These are phyloP conservation scores for Claviceps citrina DNA, from an alignment of 2,329 filamentous ascomycete species.

Conservation along the genomic window DNA sequence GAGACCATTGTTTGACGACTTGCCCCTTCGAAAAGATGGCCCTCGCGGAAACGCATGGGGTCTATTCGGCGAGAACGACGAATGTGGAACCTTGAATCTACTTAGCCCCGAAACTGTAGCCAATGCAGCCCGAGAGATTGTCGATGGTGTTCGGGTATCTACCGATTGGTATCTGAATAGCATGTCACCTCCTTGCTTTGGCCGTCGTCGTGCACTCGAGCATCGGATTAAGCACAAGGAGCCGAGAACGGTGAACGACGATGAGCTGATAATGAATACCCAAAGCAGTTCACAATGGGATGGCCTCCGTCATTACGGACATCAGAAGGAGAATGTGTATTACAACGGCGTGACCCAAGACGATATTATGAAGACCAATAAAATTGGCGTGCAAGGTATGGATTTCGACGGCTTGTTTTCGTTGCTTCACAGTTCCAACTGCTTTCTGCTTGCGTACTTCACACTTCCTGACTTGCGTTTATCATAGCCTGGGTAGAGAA, in stretches of 20 bases:
- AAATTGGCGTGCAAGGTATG: slow-evolving; percentile 17
- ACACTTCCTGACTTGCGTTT: too few relatives aligned
- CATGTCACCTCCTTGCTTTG: too few relatives aligned
- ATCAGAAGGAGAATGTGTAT: slow-evolving; percentile 22
- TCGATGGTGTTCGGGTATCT: slow-evolving; percentile 17
- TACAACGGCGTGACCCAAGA: slow-evolving; percentile 20
- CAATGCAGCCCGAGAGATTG: slow-evolving; percentile 16
- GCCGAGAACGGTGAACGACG: slow-evolving; percentile 18
- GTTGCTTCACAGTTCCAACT: too few relatives aligned
- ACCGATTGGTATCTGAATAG: slow-evolving; percentile 20
- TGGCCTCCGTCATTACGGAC: slow-evolving; percentile 23
- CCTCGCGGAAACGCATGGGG: too few relatives aligned
- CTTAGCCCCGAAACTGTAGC: slow-evolving; percentile 6
- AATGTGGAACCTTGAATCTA: not conserved
- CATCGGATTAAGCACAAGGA: slow-evolving; percentile 17
- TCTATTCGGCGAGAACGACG: too few relatives aligned
- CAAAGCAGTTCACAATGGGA: slow-evolving; percentile 17
- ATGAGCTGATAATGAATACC: slow-evolving; percentile 12
- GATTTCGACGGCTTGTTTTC: too few relatives aligned
- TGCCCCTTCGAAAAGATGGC: too few relatives aligned
- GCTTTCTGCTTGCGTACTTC: too few relatives aligned
- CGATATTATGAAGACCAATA: slow-evolving; percentile 20
- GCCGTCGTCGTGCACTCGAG: too few relatives aligned
- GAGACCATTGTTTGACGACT: too few relatives aligned
- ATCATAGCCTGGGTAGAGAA: slow-evolving; percentile 15